Evolutionary conservation across 2,329 filamentous ascomycete species (phyloP).

Genomic region (Chaetomium sp.): DNA sequence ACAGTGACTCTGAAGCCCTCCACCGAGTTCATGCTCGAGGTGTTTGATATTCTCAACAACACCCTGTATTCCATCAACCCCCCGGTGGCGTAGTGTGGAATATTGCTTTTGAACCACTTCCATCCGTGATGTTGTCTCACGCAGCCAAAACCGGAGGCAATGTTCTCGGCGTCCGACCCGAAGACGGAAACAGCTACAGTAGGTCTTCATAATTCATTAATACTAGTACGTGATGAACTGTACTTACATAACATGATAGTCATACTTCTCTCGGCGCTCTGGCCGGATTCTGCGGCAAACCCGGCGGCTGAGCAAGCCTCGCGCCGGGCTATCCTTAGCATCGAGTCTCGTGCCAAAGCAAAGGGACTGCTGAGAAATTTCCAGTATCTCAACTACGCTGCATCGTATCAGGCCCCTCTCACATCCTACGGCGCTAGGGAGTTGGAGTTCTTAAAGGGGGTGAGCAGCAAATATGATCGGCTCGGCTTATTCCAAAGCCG

Average conservation of each 20-base stretch:
- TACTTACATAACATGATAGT: background rate
- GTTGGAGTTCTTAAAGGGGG: background rate
- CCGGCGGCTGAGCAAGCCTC: background rate
- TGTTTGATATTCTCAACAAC: constrained; percentile 18
- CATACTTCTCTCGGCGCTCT: constrained; percentile 10
- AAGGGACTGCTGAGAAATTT: constrained; percentile 12
- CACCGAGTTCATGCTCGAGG: constrained; percentile 12
- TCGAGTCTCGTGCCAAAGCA: background rate
- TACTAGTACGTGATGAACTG: background rate
- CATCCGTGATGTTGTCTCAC: constrained; percentile 1
- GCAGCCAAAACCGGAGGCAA: constrained; percentile 16
- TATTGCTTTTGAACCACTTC: constrained; percentile 13
- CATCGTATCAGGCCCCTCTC: constrained; percentile 5
- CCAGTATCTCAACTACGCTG: constrained; percentile 17
- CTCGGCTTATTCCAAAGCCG: background rate
- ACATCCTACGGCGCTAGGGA: constrained; percentile 5
- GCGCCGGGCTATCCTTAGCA: background rate
- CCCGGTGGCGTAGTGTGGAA: constrained; percentile 11
- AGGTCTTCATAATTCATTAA: background rate
- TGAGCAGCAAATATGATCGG: constrained; percentile 14
- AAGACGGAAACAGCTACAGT: constrained; percentile 14
- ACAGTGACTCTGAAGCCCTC: constrained; percentile 13
- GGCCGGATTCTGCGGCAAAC: constrained; percentile 8
- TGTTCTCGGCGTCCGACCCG: constrained; percentile 7
- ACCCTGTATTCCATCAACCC: constrained; percentile 17